phyloP scores from a whole-genome alignment of 2,329 filamentous ascomycete genomes.

The Penicillium sp. region DNA sequence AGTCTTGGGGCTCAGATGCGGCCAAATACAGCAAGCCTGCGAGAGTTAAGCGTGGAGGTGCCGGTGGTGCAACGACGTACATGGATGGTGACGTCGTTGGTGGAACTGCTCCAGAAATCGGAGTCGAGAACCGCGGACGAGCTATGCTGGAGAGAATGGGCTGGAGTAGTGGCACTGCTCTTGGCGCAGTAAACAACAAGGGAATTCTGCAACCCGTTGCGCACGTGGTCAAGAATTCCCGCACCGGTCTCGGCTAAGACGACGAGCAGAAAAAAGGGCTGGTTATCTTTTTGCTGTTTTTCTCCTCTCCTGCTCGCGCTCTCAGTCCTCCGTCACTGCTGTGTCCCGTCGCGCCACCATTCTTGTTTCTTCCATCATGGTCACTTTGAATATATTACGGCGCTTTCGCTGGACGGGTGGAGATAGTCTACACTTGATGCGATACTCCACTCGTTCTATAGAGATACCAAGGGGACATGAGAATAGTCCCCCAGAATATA shows the following conservation, averaged over 20 bases:
- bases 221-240: slow-evolving; percentile 80
- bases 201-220: slow-evolving; percentile 81
- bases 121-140: slow-evolving; percentile 73
- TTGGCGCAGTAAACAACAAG: slow-evolving; percentile 77
- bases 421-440: not conserved
- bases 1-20: slow-evolving; percentile 19
- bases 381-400: not conserved
- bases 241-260: slow-evolving; percentile 64
- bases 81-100: slow-evolving; percentile 85
- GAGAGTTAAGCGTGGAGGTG: slow-evolving; percentile 32
- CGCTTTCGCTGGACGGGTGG: not conserved
- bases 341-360: not conserved
- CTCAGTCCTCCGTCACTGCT: not conserved
- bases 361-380: not conserved
- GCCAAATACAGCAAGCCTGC: slow-evolving; percentile 10
- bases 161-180: slow-evolving; percentile 78
- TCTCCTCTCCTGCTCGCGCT: not conserved
- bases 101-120: slow-evolving; percentile 75
- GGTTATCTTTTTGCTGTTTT: not conserved
- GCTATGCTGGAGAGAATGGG: slow-evolving; percentile 96
- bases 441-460: not conserved
- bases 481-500: not conserved
- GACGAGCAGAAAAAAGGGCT: too few relatives aligned
- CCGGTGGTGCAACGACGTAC: slow-evolving; percentile 52
- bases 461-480: not conserved